Evolutionary conservation across 1,139 yeast genomes (phyloP), one percentile per base, ranked within the genome.

Genomic region (Debaryomyces psychrophilus): DNA sequence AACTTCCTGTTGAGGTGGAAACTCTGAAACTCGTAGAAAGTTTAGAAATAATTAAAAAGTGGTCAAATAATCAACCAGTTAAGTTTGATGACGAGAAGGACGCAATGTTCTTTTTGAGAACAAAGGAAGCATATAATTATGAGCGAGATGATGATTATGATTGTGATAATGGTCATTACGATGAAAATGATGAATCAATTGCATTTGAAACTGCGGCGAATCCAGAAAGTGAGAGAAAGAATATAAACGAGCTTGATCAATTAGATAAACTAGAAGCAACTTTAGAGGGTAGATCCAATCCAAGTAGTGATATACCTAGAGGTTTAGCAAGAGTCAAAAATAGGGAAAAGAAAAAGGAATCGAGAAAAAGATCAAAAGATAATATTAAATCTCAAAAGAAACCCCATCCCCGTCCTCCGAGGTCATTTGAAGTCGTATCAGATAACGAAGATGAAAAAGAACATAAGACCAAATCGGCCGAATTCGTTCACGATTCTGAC

Each of bases 401-500:
- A 15, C 26, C 9, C 6, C 25, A 18, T 22, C 43, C 40, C 37
- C 57, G 58, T 31, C 59, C 59, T 2, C 64, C 62, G 8, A 44
- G 48, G 17, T 47, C 59, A 8, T 53, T 55, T 44, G 42, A 50
- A 20, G 58, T 60, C 12, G 52, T 47, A 22, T 57, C 64, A 2
- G 68, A 61, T 29, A 62, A 60, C 26, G 61, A 57, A 18, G 63
- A 56, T 36, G 46, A 44, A 1, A 47, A 50, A 2, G 35, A 41
- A 11, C 50, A 52, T 7, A 49, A 42, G 23, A 54, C 59, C 2
- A 68, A 72, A 43, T 81, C 85, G 0, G 65, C 83, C 2, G 85
- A 81, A 50, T 81, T 67, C 54, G 78, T 87, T 37, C 71, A 72
- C 48, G 84, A 78, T 44, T 83, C 88, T 0, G 92, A 85, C 57